Evolutionary conservation across 768 basidiomycete genomes (phyloP), one percentile per base, ranked within the genome.

Genomic region (Russula brevipes): DNA sequence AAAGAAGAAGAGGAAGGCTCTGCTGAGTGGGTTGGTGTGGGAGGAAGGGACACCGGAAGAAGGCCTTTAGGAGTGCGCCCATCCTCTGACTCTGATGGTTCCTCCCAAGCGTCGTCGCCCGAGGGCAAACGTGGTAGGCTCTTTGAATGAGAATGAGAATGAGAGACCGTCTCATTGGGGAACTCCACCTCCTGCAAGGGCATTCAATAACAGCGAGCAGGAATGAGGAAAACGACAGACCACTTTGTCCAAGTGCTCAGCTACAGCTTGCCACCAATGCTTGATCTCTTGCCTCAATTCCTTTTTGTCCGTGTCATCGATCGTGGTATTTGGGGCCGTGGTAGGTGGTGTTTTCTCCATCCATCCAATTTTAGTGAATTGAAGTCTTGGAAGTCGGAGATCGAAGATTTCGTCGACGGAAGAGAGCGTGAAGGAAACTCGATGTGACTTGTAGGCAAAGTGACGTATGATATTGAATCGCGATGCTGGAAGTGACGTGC

Each of bases 251-350:
- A 90, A 74, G 69, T 84, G 80, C 57, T 83, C 82, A 0, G 82
- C 76, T 7, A 89, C 73, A 17, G 80, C 79, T 67, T 84, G 81
- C 87, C 87, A 89, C 85, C 86, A 89, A 38, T 65, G 68, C 70
- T 76, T 79, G 63, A 89, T 88, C 70, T 89, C 85, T 59, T 76
- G 73, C 61, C 85, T 72, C n/a, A 89, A 71, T 3, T 72, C 66
- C 44, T 77, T 77, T 71, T 80, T 84, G 63, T 81, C 81, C 24
- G 76, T 76, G 38, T 73, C 72, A 12, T 54, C 65, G 9, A 57
- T 64, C 36, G 63, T 52, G 7, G 36, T 42, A 41, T 31, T 65
- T 14, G 45, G 35, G 10, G n/a, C 14, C 12, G 55, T 42, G 9
- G 45, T 42, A 24, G 58, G 61, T 7, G 59, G 19, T 17, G 51